Conservation (phyloP, 768 basidiomycete genomes). For the Phlegmacium glaucopus region DNA sequence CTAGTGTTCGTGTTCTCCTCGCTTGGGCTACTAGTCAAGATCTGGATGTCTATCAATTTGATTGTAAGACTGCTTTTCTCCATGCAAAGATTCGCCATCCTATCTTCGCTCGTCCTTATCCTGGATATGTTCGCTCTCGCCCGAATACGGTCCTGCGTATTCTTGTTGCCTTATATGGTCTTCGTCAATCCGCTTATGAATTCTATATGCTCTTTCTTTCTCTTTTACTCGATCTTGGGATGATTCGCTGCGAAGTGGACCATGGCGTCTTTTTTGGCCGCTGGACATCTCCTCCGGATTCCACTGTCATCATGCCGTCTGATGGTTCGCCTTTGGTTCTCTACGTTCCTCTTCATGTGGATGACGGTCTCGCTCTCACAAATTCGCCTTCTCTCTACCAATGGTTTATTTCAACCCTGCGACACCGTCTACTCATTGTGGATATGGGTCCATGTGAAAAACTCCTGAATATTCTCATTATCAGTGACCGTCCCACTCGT, state of each 20-base stretch:
- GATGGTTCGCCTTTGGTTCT: conserved; percentile 11
- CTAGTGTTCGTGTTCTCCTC: conserved; percentile 20
- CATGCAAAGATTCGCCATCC: conserved; percentile 17
- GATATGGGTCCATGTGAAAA: too few species aligned
- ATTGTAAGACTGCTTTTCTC: conserved; percentile 26
- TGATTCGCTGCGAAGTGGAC: conserved; percentile 21
- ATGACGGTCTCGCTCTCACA: conserved; percentile 18
- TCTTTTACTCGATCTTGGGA: conserved; percentile 1
- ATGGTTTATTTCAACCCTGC: too few species aligned
- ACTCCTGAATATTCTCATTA: conserved; percentile 7
- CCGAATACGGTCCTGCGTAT: conserved; percentile 9
- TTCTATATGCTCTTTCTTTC: conserved; percentile 10
- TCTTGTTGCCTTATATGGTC: conserved; percentile 29
- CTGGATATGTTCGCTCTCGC: conserved; percentile 5
- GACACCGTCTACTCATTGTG: too few species aligned
- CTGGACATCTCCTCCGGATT: conserved; percentile 14
- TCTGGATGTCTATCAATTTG: conserved; percentile 19
- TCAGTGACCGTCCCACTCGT: conserved; percentile 4
- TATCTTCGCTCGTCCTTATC: conserved; percentile 17
- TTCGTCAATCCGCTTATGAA: conserved; percentile 25
- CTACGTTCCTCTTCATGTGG: conserved; percentile 24
- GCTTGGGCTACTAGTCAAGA: conserved; percentile 20
- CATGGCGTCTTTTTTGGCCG: conserved; percentile 19
- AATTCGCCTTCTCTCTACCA: too few species aligned
- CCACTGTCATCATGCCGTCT: conserved; percentile 11